Percentiles rank a stretch among this genome's conserved stretches.
Evolutionary conservation across 257 asterid genomes (phyloP).

Genomic region (Solanum chiquidenum): DNA sequence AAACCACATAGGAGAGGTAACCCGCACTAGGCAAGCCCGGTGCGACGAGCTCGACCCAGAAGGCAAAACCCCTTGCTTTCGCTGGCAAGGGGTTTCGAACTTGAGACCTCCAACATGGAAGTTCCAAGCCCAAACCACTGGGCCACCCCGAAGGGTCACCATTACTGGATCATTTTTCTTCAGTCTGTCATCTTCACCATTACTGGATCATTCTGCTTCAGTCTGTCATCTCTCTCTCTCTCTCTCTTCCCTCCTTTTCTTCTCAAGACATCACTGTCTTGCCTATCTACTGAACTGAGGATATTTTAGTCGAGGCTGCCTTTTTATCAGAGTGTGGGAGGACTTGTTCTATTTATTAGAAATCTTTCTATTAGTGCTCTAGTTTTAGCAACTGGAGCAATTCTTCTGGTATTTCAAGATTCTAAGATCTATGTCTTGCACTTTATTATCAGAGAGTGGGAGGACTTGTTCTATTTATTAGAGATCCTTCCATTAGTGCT

Average conservation of each 20-base stretch:
- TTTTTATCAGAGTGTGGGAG: not conserved
- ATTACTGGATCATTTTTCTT: not conserved
- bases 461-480: not conserved
- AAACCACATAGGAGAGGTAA: no score
- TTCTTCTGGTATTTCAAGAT: not conserved
- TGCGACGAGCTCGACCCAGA: no score
- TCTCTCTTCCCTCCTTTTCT: not conserved
- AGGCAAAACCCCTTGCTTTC: no score
- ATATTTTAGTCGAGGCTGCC: not conserved
- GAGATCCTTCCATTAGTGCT: not conserved
- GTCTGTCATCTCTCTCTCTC: not conserved
- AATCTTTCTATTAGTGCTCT: not conserved
- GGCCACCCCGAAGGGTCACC: no score
- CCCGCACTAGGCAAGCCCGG: no score
- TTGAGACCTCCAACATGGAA: no score
- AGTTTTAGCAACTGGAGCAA: not conserved
- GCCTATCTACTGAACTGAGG: not conserved
- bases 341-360: not conserved
- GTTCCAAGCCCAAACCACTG: no score
- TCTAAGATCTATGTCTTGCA: not conserved
- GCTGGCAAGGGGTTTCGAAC: no score
- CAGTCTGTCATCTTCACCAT: not conserved
- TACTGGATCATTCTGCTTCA: not conserved
- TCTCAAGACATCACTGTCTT: not conserved
- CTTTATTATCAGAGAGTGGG: not conserved